Evolutionary conservation across 805 yeast genomes (phyloP).

Genomic region (Saturnispora serradocipensis): DNA sequence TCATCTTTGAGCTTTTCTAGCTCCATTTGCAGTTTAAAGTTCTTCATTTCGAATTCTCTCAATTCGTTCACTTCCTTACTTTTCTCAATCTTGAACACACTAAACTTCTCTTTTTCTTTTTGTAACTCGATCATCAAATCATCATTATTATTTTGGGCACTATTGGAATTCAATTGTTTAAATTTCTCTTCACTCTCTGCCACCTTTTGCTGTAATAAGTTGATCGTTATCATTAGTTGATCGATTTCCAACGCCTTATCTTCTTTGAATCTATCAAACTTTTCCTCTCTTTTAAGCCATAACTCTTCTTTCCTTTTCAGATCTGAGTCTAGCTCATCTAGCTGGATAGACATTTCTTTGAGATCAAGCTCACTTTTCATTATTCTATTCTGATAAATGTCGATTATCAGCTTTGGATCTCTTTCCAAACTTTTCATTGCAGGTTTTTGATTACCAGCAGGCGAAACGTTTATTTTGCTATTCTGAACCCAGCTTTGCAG

Average conservation of each 20-base stretch:
- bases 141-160: neutral
- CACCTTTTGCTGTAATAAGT: slow-evolving; percentile 44
- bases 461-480: neutral
- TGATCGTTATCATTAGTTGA: slow-evolving; percentile 51
- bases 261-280: slow-evolving; percentile 36
- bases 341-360: slow-evolving; percentile 38
- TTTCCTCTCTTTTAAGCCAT: slow-evolving; percentile 36
- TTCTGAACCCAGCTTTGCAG: slow-evolving; percentile 12
- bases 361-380: slow-evolving; percentile 37
- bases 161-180: neutral
- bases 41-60: slow-evolving; percentile 14
- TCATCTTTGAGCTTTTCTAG: slow-evolving; percentile 10
- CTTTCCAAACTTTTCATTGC: neutral
- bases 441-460: neutral
- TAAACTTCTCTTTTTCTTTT: slow-evolving; percentile 3
- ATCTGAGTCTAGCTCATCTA: slow-evolving; percentile 40
- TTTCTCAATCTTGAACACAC: slow-evolving; percentile 10
- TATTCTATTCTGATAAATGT: slow-evolving; percentile 21
- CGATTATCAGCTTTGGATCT: neutral
- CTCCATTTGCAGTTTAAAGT: slow-evolving; percentile 11
- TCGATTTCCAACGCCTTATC: slow-evolving; percentile 46
- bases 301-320: slow-evolving; percentile 39
- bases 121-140: slow-evolving; percentile 2
- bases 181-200: slow-evolving; percentile 38
- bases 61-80: slow-evolving; percentile 12